Evolutionary conservation across 305 asterid species (phyloP).

Genomic region (Vinca major): DNA sequence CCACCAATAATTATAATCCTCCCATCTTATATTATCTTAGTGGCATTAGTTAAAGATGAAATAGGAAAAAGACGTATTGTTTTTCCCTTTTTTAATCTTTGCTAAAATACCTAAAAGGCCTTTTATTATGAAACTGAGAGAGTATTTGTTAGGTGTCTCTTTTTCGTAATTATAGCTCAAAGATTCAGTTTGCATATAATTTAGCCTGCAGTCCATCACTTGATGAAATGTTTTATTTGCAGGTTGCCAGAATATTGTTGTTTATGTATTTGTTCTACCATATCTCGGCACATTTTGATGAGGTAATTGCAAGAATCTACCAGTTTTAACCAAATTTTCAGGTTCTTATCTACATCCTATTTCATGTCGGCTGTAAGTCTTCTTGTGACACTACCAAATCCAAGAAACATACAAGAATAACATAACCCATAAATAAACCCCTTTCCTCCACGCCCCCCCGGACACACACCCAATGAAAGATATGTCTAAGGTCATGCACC

Average conservation of each 20-base stretch:
- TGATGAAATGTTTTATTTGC: constrained; percentile 9
- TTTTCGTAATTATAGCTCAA: constrained; percentile 4
- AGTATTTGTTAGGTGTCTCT: constrained; percentile 1
- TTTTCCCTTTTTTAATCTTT: too few species aligned
- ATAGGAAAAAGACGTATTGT: too few species aligned
- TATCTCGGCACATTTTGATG: constrained; percentile 32
- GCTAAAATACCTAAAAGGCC: too few species aligned
- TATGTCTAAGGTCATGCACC: not conserved
- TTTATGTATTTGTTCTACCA: constrained; percentile 62
- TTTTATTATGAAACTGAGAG: too few species aligned
- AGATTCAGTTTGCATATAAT: not conserved
- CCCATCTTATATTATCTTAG: too few species aligned
- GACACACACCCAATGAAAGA: too few species aligned
- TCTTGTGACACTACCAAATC: not conserved
- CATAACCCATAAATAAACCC: not conserved
- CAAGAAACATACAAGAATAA: not conserved
- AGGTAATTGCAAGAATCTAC: constrained; percentile 33
- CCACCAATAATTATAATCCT: too few species aligned
- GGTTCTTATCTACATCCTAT: not conserved
- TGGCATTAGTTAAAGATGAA: too few species aligned
- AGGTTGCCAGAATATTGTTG: constrained; percentile 74
- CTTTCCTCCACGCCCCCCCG: not conserved
- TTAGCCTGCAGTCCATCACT: not conserved
- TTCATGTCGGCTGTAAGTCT: not conserved
- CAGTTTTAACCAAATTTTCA: not conserved